A percentile compares a stretch with the other conserved stretches of the same genome.
Evolutionary conservation across 139 green algal species (phyloP).

Genomic region (Chlamydomonas applanata): DNA sequence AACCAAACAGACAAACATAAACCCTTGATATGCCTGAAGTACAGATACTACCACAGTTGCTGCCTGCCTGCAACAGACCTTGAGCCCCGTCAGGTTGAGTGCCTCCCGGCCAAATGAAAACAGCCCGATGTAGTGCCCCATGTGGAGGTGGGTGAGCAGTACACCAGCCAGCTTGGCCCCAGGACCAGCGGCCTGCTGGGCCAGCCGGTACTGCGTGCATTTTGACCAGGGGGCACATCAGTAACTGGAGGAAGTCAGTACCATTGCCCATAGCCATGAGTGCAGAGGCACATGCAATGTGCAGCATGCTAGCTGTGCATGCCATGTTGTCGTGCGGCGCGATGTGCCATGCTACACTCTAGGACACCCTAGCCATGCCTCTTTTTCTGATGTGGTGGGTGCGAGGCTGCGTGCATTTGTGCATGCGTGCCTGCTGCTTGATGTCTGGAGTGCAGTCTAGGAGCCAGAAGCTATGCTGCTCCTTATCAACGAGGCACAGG

Average conservation of each 20-base stretch:
- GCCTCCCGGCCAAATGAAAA: constrained; percentile 27
- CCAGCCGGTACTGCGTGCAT: not conserved
- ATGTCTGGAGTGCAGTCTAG: constrained; percentile 34
- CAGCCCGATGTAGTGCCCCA: constrained; percentile 38
- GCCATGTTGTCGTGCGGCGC: no score
- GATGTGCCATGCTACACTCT: no score
- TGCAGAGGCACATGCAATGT: no score
- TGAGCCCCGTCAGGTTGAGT: not conserved
- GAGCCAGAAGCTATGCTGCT: constrained; percentile 19
- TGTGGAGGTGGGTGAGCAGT: constrained; percentile 42
- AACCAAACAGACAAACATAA: no score
- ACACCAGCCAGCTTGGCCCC: constrained; percentile 19
- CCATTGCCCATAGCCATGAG: no score
- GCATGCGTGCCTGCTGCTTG: constrained; percentile 24
- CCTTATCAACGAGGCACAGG: constrained; percentile 2
- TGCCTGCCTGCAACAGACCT: no score
- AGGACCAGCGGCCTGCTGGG: not conserved
- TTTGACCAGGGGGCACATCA: no score
- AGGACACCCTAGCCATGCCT: no score
- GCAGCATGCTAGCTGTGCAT: no score
- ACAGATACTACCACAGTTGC: no score
- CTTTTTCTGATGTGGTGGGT: not conserved
- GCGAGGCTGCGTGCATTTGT: not conserved
- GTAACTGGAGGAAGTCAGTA: no score
- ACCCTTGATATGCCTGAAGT: no score